Evolutionary conservation across 2,329 filamentous ascomycete genomes (phyloP).

Genomic region (Aspergillus spinulosporus): DNA sequence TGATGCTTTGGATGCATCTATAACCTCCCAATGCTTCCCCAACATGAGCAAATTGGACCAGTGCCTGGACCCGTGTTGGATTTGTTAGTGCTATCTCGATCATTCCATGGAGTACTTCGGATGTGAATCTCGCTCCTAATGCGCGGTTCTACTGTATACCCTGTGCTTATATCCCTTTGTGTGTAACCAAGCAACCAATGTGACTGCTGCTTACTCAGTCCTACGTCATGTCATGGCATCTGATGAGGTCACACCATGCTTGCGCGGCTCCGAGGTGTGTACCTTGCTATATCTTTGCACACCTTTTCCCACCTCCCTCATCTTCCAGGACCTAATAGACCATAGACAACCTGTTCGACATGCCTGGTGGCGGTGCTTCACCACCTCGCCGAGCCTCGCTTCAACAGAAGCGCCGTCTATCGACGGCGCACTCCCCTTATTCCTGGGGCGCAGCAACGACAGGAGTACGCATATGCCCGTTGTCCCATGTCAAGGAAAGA

Average conservation of each 20-base stretch:
- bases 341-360: neutral
- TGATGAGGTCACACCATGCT: constrained; percentile 7
- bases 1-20: too few species aligned
- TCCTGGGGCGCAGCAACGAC: constrained; percentile 41
- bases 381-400: constrained; percentile 36
- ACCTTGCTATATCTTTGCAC: neutral
- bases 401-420: constrained; percentile 35
- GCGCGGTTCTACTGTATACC: too few species aligned
- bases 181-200: neutral
- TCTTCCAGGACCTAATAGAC: neutral
- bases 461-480: constrained; percentile 31
- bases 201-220: neutral
- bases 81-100: too few species aligned
- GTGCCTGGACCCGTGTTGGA: too few species aligned
- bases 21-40: too few species aligned
- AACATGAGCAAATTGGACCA: too few species aligned
- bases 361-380: constrained; percentile 7
- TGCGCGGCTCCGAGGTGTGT: neutral
- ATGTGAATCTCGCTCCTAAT: too few species aligned
- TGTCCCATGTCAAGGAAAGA: neutral
- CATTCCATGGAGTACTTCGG: too few species aligned
- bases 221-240: neutral
- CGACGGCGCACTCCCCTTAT: constrained; percentile 31
- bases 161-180: neutral
- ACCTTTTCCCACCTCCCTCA: neutral